A percentile compares a stretch with the other conserved stretches of the same genome.
Evolutionary conservation across 78 protist species (phyloP).

Genomic region (Chrysochromulina parva): DNA sequence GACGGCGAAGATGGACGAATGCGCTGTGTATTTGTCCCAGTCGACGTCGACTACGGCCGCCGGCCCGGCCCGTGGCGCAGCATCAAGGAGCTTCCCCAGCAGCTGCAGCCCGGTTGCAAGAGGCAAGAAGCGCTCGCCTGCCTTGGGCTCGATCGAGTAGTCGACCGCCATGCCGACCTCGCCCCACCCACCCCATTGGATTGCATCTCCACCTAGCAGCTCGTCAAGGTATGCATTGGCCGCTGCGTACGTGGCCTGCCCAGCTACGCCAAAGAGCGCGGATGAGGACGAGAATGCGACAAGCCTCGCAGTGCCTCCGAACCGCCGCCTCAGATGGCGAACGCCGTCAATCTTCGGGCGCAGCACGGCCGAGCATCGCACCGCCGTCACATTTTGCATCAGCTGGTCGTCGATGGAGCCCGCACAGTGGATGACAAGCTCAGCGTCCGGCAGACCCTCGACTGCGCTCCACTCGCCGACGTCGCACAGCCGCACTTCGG

Average conservation of each 20-base stretch:
- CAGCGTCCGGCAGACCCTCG: background rate
- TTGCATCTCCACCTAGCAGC: background rate
- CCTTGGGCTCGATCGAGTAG: background rate
- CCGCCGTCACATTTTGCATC: background rate
- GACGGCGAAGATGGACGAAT: background rate
- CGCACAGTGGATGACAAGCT: background rate
- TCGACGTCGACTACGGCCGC: background rate
- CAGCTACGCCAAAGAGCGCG: background rate
- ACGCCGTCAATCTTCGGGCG: background rate
- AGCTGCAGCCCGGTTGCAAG: background rate
- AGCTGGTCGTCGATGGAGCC: background rate
- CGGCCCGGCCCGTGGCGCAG: background rate
- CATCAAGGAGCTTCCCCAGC: background rate
- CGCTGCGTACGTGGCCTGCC: background rate
- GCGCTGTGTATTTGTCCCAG: background rate
- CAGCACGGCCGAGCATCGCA: background rate
- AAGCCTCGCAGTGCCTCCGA: background rate
- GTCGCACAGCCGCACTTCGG: background rate
- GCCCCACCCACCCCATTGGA: background rate
- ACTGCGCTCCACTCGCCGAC: background rate
- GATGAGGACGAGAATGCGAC: background rate
- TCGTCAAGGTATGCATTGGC: background rate
- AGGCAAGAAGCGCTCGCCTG: background rate
- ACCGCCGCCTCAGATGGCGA: background rate
- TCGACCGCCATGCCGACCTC: background rate